Percentiles rank a stretch among this genome's conserved stretches.
Evolutionary conservation across 202 grass and related monocot genomes (phyloP).

Genomic region (Miscanthus sacchariflorus): DNA sequence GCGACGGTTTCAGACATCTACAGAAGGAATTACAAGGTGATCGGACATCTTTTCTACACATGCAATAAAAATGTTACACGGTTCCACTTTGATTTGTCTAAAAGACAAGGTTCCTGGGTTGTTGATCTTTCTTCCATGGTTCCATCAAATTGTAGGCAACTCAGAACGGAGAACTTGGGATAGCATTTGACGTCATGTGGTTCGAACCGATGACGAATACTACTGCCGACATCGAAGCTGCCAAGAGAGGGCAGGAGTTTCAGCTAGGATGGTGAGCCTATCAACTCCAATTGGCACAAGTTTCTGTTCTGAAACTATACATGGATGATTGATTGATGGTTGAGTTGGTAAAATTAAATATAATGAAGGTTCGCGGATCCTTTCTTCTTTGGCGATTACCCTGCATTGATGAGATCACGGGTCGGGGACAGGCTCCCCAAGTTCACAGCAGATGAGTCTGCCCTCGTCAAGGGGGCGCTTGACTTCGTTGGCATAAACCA

Average conservation of each 20-base stretch:
- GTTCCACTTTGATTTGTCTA: neutral
- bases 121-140: neutral
- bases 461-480: conserved; percentile 74
- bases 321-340: neutral
- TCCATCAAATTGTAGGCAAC: conserved; percentile 38
- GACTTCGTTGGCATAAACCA: conserved; percentile 98
- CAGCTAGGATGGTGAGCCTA: conserved; percentile 83
- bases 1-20: conserved; percentile 61
- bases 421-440: conserved; percentile 69
- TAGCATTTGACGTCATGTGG: conserved; percentile 98
- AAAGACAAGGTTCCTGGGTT: neutral
- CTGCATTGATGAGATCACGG: conserved; percentile 71
- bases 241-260: conserved; percentile 90
- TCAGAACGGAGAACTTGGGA: conserved; percentile 72
- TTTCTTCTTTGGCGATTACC: conserved; percentile 96
- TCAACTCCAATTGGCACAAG: neutral
- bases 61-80: neutral
- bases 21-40: conserved; percentile 72
- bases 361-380: conserved; percentile 81
- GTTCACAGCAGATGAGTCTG: conserved; percentile 69
- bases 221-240: conserved; percentile 63
- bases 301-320: neutral
- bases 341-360: neutral
- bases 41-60: neutral
- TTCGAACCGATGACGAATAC: conserved; percentile 67